These are phyloP conservation scores for Galerina sulciceps DNA, from an alignment of 768 basidiomycete species.

Conservation along the genomic window DNA sequence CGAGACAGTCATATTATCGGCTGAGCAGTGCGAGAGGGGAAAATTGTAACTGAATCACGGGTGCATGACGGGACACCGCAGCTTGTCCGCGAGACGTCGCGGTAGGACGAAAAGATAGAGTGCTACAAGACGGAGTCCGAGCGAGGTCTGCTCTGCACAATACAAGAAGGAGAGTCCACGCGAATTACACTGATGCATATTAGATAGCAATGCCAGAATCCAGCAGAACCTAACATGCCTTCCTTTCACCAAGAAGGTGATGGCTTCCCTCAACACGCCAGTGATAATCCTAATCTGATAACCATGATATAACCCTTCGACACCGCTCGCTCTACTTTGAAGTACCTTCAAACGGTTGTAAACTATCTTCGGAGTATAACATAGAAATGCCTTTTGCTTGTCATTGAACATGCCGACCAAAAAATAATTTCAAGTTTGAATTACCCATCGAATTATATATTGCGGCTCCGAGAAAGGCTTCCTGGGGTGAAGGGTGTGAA, in stretches of 20 bases:
- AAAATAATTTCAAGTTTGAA: background rate
- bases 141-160: too few relatives aligned
- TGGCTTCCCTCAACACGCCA: slow-evolving; percentile 59
- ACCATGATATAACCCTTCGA: slow-evolving; percentile 56
- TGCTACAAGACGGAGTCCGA: too few relatives aligned
- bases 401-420: background rate
- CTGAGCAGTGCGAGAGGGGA: too few relatives aligned
- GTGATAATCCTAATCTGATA: slow-evolving; percentile 54
- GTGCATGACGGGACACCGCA: too few relatives aligned
- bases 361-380: slow-evolving; percentile 46
- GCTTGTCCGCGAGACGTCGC: too few relatives aligned
- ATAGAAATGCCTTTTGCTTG: slow-evolving; percentile 39
- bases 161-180: too few relatives aligned
- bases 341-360: too few relatives aligned
- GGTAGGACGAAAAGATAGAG: too few relatives aligned
- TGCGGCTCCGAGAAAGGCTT: slow-evolving; percentile 62
- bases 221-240: slow-evolving; percentile 32
- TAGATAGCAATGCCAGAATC: background rate
- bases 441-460: slow-evolving; percentile 55
- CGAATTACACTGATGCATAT: background rate
- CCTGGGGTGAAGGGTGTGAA: slow-evolving; percentile 42
- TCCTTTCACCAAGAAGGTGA: slow-evolving; percentile 63
- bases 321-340: background rate
- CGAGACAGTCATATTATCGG: too few relatives aligned
- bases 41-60: too few relatives aligned